Percentiles rank a stretch among this genome's conserved stretches.
These are phyloP conservation scores for Aquanectria penicillioides DNA, from an alignment of 2,329 filamentous ascomycete species.

Conservation along the genomic window DNA sequence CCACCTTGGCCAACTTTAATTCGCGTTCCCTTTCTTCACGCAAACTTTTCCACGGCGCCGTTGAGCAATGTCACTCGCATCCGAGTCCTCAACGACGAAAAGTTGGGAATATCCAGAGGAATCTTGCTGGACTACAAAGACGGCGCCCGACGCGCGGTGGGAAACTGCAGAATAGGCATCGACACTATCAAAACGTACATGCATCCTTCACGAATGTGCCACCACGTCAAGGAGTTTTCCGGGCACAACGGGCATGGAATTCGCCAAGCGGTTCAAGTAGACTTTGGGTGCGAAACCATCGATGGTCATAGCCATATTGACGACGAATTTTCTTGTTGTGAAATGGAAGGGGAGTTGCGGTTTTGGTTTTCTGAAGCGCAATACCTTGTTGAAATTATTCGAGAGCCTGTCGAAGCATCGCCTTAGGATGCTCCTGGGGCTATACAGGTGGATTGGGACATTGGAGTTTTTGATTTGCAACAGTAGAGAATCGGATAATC, in stretches of 20 bases:
- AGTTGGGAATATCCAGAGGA: not conserved
- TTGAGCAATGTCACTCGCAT: not conserved
- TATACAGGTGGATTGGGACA: too few species aligned
- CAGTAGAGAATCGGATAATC: too few species aligned
- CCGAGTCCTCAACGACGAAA: not conserved
- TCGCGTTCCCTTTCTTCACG: not conserved
- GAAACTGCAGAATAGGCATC: not conserved
- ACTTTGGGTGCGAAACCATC: not conserved
- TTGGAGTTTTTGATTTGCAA: too few species aligned
- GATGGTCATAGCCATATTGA: not conserved
- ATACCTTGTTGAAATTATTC: not conserved
- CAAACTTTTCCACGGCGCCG: not conserved
- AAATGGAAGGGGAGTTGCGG: not conserved
- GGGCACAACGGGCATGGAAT: not conserved
- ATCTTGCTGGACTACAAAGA: constrained; percentile 14
- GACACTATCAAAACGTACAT: not conserved
- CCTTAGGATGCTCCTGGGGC: too few species aligned
- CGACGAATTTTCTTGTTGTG: not conserved
- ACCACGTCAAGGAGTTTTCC: not conserved
- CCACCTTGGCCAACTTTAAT: not conserved
- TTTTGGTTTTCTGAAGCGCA: not conserved
- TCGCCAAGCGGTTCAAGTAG: not conserved
- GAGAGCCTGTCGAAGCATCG: too few species aligned
- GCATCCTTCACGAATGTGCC: not conserved
- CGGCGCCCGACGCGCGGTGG: constrained; percentile 14